These are phyloP conservation scores for Sisymbrium irio DNA, from an alignment of 345 rosid species.

Conservation along the genomic window DNA sequence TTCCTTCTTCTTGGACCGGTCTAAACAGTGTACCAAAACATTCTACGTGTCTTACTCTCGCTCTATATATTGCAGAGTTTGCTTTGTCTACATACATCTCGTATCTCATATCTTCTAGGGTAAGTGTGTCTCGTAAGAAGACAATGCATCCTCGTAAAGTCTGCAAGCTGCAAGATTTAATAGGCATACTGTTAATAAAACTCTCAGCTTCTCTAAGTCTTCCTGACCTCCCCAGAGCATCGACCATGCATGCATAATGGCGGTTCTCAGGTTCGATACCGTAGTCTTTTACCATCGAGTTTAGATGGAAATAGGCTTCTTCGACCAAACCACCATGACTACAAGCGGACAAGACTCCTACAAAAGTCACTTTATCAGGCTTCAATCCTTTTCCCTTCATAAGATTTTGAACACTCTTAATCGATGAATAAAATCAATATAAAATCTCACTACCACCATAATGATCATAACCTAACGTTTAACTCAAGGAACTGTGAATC, in stretches of 20 bases:
- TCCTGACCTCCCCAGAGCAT: constrained; percentile 79
- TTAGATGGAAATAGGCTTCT: constrained; percentile 56
- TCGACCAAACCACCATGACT: constrained; percentile 71
- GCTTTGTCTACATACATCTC: too few relatives aligned
- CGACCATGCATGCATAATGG: constrained; percentile 79
- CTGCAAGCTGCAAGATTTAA: constrained; percentile 73
- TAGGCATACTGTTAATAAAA: constrained; percentile 56
- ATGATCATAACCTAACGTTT: too few relatives aligned
- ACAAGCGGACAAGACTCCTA: constrained; percentile 67
- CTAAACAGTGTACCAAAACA: too few relatives aligned
- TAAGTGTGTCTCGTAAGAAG: too few relatives aligned
- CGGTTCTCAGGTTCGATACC: constrained; percentile 55
- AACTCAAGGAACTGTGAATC: too few relatives aligned
- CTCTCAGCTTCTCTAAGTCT: constrained; percentile 67
- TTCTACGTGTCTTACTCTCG: too few relatives aligned
- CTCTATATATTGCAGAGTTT: too few relatives aligned
- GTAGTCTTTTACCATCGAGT: constrained; percentile 59
- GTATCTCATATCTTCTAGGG: too few relatives aligned
- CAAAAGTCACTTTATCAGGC: constrained; percentile 71
- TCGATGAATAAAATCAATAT: too few relatives aligned
- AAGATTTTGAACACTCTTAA: constrained; percentile 44
- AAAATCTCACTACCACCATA: too few relatives aligned
- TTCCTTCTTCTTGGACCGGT: too few relatives aligned
- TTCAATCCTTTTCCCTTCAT: constrained; percentile 49
- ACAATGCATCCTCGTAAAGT: constrained; percentile 61